phyloP scores from a whole-genome alignment of 2,329 filamentous ascomycete genomes.

The Aureobasidium sp. region DNA sequence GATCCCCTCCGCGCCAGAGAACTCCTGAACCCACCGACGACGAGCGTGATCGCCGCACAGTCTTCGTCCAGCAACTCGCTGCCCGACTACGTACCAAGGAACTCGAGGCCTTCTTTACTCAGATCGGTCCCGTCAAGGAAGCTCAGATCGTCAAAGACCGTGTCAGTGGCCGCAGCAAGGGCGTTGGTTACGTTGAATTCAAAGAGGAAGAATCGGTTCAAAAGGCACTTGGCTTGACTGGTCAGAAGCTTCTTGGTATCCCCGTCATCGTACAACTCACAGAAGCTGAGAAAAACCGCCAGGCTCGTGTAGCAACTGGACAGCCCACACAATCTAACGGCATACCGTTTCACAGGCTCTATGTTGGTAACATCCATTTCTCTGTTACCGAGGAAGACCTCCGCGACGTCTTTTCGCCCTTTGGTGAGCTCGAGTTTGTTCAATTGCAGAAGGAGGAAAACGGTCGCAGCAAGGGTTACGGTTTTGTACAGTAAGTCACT shows the following conservation, averaged over 20 bases:
- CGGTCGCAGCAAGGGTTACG: slow-evolving; percentile 86
- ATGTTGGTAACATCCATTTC: slow-evolving; percentile 99
- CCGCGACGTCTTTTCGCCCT: slow-evolving; percentile 93
- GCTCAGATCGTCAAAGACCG: slow-evolving; percentile 98
- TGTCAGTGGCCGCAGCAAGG: slow-evolving; percentile 93
- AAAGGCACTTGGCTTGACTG: slow-evolving; percentile 93
- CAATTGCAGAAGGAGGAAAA: slow-evolving; percentile 95
- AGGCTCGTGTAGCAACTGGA: slow-evolving; percentile 73
- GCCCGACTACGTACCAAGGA: slow-evolving; percentile 87
- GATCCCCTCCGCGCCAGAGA: slow-evolving; percentile 42
- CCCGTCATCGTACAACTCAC: slow-evolving; percentile 97
- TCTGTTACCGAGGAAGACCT: slow-evolving; percentile 95
- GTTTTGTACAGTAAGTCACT: slow-evolving; percentile 86
- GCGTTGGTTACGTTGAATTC: slow-evolving; percentile 99
- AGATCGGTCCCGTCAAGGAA: slow-evolving; percentile 88
- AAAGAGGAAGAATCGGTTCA: slow-evolving; percentile 89
- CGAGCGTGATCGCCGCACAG: slow-evolving; percentile 90
- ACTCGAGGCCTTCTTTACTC: slow-evolving; percentile 90
- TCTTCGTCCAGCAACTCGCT: slow-evolving; percentile 97
- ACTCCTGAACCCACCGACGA: slow-evolving; percentile 81
- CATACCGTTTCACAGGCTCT: slow-evolving; percentile 93
- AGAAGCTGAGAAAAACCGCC: slow-evolving; percentile 98
- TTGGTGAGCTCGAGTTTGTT: slow-evolving; percentile 95
- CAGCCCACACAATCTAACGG: slow-evolving; percentile 64
- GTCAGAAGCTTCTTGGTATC: slow-evolving; percentile 96